phyloP scores from a whole-genome alignment of 169 alveolate genomes.

The Cryptosporidium viatorum region DNA sequence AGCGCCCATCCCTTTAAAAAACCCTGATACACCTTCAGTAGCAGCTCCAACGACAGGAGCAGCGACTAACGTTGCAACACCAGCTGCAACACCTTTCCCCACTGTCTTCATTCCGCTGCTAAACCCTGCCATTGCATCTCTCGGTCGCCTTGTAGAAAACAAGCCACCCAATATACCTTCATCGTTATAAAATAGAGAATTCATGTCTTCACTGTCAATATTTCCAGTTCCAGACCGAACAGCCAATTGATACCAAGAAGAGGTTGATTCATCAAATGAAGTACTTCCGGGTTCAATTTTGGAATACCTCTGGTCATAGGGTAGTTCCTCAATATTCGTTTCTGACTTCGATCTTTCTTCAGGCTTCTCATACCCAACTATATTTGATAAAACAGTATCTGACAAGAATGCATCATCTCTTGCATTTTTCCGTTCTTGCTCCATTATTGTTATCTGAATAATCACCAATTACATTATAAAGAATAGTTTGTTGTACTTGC shows the following conservation, averaged over 20 bases:
- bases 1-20: constrained; percentile 90
- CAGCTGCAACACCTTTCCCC: constrained; percentile 90
- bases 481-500: not conserved
- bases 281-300: constrained; percentile 70
- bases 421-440: constrained; percentile 4
- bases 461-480: not conserved
- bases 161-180: constrained; percentile 79
- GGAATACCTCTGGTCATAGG: constrained; percentile 56
- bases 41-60: constrained; percentile 90
- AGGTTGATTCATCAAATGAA: constrained; percentile 48
- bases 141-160: constrained; percentile 84
- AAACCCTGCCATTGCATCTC: constrained; percentile 87
- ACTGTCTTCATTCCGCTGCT: constrained; percentile 89
- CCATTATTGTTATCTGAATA: constrained; percentile 8
- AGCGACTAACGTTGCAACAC: constrained; percentile 88
- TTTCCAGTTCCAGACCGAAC: constrained; percentile 26
- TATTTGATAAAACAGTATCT: constrained; percentile 10
- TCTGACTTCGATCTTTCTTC: constrained; percentile 53
- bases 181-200: constrained; percentile 39
- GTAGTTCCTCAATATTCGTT: constrained; percentile 28
- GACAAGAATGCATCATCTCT: constrained; percentile 43
- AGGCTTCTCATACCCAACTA: constrained; percentile 23
- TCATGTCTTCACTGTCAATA: constrained; percentile 29
- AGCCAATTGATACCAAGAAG: constrained; percentile 70
- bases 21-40: constrained; percentile 89